phyloP scores from a whole-genome alignment of 768 basidiomycete species.

The Trametes meyenii region DNA sequence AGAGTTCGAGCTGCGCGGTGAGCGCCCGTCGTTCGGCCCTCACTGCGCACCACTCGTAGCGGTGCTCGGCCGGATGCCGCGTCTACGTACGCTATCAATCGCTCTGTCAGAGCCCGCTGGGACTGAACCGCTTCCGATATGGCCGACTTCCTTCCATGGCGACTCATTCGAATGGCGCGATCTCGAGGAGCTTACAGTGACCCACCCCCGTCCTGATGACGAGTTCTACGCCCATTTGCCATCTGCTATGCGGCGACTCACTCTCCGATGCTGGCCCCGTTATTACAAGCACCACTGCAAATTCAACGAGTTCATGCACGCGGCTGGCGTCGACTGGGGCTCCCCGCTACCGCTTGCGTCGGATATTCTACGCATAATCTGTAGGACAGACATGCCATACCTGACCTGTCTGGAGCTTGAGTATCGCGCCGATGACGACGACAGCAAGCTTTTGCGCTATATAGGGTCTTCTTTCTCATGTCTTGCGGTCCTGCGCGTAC shows the following conservation, averaged over 20 bases:
- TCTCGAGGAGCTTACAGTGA: not conserved
- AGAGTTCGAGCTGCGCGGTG: not conserved
- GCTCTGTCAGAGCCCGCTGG: not conserved
- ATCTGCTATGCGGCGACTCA: not conserved
- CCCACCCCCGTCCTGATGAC: not conserved
- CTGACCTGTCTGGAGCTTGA: not conserved
- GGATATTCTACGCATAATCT: not conserved
- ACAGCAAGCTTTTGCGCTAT: not conserved
- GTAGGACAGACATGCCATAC: not conserved
- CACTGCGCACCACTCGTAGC: not conserved
- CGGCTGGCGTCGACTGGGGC: not conserved
- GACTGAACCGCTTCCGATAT: not conserved
- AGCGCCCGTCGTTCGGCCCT: too few relatives aligned
- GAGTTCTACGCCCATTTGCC: not conserved
- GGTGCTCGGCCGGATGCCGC: not conserved
- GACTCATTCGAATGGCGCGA: not conserved
- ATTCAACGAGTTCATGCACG: not conserved
- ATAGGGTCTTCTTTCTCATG: not conserved
- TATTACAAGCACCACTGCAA: not conserved
- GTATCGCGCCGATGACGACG: not conserved
- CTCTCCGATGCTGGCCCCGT: slow-evolving; percentile 1
- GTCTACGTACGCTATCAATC: not conserved
- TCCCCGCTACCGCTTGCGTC: not conserved
- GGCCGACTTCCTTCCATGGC: not conserved
- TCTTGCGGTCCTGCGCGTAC: not conserved